Base-by-base conservation (phyloP, 805 yeast species). In the Candida easanensis region DNA sequence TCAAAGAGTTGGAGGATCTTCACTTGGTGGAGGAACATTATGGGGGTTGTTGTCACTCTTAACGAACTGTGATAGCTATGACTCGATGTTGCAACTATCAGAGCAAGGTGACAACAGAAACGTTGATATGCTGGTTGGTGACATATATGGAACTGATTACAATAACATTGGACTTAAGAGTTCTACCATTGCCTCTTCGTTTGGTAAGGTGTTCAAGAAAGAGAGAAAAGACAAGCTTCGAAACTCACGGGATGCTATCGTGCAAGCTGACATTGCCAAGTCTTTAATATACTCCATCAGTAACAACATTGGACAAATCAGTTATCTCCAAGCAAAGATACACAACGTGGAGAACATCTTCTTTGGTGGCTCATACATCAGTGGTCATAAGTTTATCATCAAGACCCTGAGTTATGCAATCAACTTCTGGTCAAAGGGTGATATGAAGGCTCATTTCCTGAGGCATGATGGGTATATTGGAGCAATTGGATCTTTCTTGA, bases 391-490 rank as follows among this genome's bases (percentile, higher is more conserved):
- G 48, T 96, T 88, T 58, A 91, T 98, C 3, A 90, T 91, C 71
- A 87, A 91, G 61, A 93, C 99, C 0, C 67, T 91, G 51, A 82
- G 91, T 46, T 90, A 82, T 65, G 99, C 98, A 15, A 91, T 93
- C 51, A 80, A 87, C 56, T 91, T 91, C 70, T 91, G 99, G 99
- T 87, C 96, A 7, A 73, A 84, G 46, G 96, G 97, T 11, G 82
- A 78, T 38, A 90, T 89, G 74, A 77, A 79, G 50, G 95, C 96
- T n/a, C 93, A 88, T 63, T 91, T 91, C 63, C 70, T 93, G 54
- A 80, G 95, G 44, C 99, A 91, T 60, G 99, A 91, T 63, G 97
- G 98, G 0, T 93, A 90, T 61, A 71, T 91, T 44, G 99, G 99
- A 8, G 87, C 95, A 30, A 87, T 93, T 64, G 99, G 99, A 16